Percentiles rank a stretch among this genome's conserved stretches.
These are phyloP conservation scores for Biscogniauxia marginata DNA, from an alignment of 2,329 filamentous ascomycete genomes.

Conservation along the genomic window DNA sequence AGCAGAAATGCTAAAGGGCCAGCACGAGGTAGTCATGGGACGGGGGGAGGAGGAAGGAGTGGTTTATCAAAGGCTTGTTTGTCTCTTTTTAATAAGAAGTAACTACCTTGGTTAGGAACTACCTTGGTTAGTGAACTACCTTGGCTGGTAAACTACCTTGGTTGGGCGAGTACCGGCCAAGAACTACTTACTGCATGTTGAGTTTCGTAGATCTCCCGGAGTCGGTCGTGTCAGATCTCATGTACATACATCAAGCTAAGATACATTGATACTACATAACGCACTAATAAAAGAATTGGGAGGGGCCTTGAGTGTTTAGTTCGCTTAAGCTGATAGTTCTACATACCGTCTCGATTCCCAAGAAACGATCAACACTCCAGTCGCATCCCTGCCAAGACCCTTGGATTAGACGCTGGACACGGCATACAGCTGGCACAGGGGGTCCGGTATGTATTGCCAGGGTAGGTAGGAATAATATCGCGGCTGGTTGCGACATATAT, in stretches of 20 bases:
- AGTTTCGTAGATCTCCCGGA: background rate
- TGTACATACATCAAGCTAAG: background rate
- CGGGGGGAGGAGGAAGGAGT: background rate
- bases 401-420: background rate
- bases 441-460: too few relatives aligned
- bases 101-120: too few relatives aligned
- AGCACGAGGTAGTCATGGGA: constrained; percentile 9
- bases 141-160: background rate
- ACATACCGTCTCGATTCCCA: background rate
- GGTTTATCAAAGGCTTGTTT: too few relatives aligned
- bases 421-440: too few relatives aligned
- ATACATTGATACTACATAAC: too few relatives aligned
- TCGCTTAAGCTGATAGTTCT: background rate
- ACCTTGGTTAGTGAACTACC: too few relatives aligned
- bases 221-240: constrained; percentile 1
- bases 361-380: background rate
- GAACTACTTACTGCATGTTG: background rate
- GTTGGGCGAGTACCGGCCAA: background rate
- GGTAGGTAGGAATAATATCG: too few relatives aligned
- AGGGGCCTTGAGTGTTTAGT: too few relatives aligned
- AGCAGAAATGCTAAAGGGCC: constrained; percentile 12
- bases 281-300: background rate
- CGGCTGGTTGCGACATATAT: too few relatives aligned
- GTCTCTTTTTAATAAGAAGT: too few relatives aligned
- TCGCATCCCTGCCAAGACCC: background rate